These are phyloP conservation scores for Exophiala xenobiotica DNA, from an alignment of 2,329 filamentous ascomycete species.

Conservation along the genomic window DNA sequence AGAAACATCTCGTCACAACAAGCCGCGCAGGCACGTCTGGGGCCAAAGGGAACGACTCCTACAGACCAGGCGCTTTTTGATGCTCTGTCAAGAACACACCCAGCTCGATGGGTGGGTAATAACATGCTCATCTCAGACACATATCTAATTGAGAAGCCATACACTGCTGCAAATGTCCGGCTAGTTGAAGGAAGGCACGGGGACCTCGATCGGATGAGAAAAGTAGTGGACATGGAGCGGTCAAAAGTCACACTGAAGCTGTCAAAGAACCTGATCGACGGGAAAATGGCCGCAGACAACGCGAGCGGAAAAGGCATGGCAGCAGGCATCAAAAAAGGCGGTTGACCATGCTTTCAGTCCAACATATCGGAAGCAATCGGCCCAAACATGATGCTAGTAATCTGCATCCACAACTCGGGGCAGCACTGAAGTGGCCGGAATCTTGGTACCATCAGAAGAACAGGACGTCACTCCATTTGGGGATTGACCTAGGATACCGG, in stretches of 20 bases:
- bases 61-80: constrained; percentile 66
- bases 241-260: constrained; percentile 41
- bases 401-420: too few species aligned
- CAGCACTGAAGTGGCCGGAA: too few species aligned
- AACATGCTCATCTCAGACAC: constrained; percentile 62
- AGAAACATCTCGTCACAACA: constrained; percentile 57
- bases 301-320: constrained; percentile 9
- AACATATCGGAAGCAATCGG: too few species aligned
- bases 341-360: constrained; percentile 10
- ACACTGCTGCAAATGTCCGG: constrained; percentile 56
- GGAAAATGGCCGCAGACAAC: constrained; percentile 20
- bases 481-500: too few species aligned
- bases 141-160: constrained; percentile 59
- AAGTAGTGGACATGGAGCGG: constrained; percentile 52
- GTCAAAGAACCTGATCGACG: constrained; percentile 23
- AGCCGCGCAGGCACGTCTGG: constrained; percentile 57
- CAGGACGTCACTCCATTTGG: too few species aligned
- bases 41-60: constrained; percentile 57
- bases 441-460: too few species aligned
- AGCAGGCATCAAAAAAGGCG: constrained; percentile 24
- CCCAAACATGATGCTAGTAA: too few species aligned
- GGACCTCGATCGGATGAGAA: constrained; percentile 47
- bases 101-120: constrained; percentile 58
- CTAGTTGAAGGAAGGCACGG: constrained; percentile 41
- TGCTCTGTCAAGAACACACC: constrained; percentile 60